Evolutionary conservation across 2,329 filamentous ascomycete species (phyloP).

Genomic region (Ceratocystis cacaofunesta): DNA sequence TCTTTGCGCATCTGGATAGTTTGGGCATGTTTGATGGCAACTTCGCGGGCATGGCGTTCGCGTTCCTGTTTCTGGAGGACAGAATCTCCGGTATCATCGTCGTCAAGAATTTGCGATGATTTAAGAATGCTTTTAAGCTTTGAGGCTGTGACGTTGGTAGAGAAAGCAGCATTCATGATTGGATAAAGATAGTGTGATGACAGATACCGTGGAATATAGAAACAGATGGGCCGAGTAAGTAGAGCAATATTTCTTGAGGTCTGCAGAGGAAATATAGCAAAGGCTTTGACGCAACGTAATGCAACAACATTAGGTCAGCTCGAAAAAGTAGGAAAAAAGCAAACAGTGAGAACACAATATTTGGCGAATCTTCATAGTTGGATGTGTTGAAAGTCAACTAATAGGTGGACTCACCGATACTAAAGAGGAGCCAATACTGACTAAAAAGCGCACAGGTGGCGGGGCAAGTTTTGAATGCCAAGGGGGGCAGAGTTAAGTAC

Average conservation of each 20-base stretch:
- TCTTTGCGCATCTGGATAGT: conserved; percentile 72
- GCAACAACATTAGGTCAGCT: background rate
- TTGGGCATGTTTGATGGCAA: conserved; percentile 68
- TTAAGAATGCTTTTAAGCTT: conserved; percentile 46
- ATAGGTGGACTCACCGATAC: background rate
- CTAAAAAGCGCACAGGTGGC: background rate
- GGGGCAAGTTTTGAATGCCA: background rate
- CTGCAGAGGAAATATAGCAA: background rate
- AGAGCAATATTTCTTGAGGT: background rate
- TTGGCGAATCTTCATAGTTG: background rate
- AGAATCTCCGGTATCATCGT: conserved; percentile 13
- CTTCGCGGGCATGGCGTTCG: conserved; percentile 34
- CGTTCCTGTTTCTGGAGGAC: background rate
- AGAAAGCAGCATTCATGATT: conserved; percentile 11
- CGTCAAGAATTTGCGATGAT: conserved; percentile 28
- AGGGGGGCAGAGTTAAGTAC: background rate
- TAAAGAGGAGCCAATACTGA: background rate
- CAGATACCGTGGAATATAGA: background rate
- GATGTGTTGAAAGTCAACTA: background rate
- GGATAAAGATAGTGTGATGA: background rate
- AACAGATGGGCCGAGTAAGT: background rate
- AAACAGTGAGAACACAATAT: background rate
- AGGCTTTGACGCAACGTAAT: background rate
- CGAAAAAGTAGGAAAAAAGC: background rate
- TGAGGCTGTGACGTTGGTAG: conserved; percentile 9